Evolutionary conservation across 805 yeast genomes (phyloP).

Genomic region (Candida patagonica): DNA sequence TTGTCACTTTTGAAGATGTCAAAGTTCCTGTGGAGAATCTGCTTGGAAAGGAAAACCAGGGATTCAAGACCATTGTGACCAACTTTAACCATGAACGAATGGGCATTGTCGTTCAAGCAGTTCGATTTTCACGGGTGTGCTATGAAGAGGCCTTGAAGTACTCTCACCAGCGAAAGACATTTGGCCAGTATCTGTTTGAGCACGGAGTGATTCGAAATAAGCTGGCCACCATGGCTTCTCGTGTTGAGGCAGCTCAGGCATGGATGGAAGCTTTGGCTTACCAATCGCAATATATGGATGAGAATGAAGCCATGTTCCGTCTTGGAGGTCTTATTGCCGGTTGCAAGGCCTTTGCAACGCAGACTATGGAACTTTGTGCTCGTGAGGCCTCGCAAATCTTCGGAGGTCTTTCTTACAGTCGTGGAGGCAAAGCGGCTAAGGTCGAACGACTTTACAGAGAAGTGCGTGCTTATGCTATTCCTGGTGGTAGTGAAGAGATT

Average conservation of each 20-base stretch:
- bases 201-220: conserved; percentile 35
- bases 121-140: conserved; percentile 30
- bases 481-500: conserved; percentile 38
- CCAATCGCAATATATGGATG: conserved; percentile 27
- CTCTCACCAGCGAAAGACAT: conserved; percentile 34
- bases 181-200: conserved; percentile 32
- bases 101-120: conserved; percentile 33
- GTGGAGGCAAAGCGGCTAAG: conserved; percentile 35
- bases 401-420: conserved; percentile 35
- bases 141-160: conserved; percentile 32
- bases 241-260: conserved; percentile 33
- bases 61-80: conserved; percentile 34
- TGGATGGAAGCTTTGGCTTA: conserved; percentile 31
- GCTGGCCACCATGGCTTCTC: conserved; percentile 33
- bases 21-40: conserved; percentile 35
- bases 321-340: conserved; percentile 37
- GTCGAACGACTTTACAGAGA: conserved; percentile 36
- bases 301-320: conserved; percentile 28
- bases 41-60: conserved; percentile 32
- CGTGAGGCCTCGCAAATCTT: conserved; percentile 37
- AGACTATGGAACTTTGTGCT: conserved; percentile 34
- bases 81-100: conserved; percentile 38
- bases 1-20: conserved; percentile 34
- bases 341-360: conserved; percentile 32
- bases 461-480: conserved; percentile 37